Percentiles rank a stretch among this genome's conserved stretches.
phyloP scores from a whole-genome alignment of 1,284 basidiomycete genomes.

The Testicularia cyperi region DNA sequence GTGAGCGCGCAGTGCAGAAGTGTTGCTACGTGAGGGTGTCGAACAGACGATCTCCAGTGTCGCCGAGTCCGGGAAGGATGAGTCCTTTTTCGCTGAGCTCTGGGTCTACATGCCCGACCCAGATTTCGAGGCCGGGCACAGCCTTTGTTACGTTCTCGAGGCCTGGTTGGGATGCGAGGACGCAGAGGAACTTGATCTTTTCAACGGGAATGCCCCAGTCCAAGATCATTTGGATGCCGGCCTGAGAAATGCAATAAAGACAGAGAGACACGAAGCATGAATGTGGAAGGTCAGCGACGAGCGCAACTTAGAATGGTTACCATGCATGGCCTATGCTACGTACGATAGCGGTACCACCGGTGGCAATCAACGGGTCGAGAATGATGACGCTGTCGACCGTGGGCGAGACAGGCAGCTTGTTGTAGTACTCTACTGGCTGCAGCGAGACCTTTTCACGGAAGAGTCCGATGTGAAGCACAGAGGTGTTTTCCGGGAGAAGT shows the following conservation, averaged over 20 bases:
- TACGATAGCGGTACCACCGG: constrained; percentile 83
- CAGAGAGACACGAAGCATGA: neutral
- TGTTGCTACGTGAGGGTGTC: constrained; percentile 33
- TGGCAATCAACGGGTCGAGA: constrained; percentile 85
- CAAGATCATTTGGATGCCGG: constrained; percentile 54
- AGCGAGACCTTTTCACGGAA: constrained; percentile 86
- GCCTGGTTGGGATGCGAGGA: constrained; percentile 78
- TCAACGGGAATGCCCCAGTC: constrained; percentile 58
- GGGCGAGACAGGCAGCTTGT: constrained; percentile 70
- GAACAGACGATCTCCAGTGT: constrained; percentile 50
- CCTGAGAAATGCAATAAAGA: constrained; percentile 3
- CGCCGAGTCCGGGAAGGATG: constrained; percentile 55
- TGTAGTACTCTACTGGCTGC: constrained; percentile 75
- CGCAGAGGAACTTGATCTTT: constrained; percentile 77
- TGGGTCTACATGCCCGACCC: constrained; percentile 48
- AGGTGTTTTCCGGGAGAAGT: constrained; percentile 76
- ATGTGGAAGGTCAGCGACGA: neutral
- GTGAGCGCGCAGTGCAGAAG: too few species aligned
- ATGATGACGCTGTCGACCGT: constrained; percentile 81
- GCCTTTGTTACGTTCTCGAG: constrained; percentile 69
- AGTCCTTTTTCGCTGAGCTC: constrained; percentile 47
- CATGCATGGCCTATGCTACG: too few species aligned
- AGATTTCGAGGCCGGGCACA: constrained; percentile 79
- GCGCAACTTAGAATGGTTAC: too few species aligned
- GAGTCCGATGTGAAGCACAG: constrained; percentile 85